phyloP scores from a whole-genome alignment of 1,139 yeast species.

The Candida pseudoviswanathii region DNA sequence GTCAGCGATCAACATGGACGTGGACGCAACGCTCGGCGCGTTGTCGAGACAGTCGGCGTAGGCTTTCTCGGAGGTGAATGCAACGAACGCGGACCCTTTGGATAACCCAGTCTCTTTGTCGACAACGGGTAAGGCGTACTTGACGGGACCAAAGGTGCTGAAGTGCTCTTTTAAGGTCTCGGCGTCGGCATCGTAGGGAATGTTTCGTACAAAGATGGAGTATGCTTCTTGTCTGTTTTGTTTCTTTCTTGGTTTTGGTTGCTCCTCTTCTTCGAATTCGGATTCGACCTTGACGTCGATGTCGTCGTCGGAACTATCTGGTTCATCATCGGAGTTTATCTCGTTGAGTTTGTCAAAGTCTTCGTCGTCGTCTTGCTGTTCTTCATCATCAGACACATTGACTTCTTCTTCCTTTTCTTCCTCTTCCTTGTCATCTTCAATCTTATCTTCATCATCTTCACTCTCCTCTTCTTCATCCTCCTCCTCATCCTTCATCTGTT shows the following conservation, averaged over 20 bases:
- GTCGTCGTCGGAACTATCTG: slow-evolving; percentile 25
- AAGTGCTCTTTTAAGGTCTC: slow-evolving; percentile 81
- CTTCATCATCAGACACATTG: slow-evolving; percentile 28
- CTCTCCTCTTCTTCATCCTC: slow-evolving; percentile 41
- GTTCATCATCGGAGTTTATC: slow-evolving; percentile 34
- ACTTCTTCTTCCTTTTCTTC: slow-evolving; percentile 26
- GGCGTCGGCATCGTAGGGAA: slow-evolving; percentile 91
- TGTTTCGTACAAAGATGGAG: slow-evolving; percentile 82
- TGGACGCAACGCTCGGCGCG: slow-evolving; percentile 78
- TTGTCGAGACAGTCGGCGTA: slow-evolving; percentile 68
- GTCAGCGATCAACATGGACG: slow-evolving; percentile 86
- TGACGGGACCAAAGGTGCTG: slow-evolving; percentile 74
- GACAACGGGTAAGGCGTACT: slow-evolving; percentile 90
- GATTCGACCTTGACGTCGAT: slow-evolving; percentile 22
- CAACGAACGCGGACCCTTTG: slow-evolving; percentile 94
- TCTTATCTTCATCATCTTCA: slow-evolving; percentile 25
- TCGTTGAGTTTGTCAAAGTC: slow-evolving; percentile 33
- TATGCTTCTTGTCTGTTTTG: slow-evolving; percentile 67
- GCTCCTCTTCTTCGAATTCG: slow-evolving; percentile 27
- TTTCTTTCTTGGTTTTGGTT: slow-evolving; percentile 36
- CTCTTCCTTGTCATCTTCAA: slow-evolving; percentile 22
- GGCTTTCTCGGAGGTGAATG: slow-evolving; percentile 65
- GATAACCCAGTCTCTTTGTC: slow-evolving; percentile 87
- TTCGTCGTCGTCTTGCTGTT: slow-evolving; percentile 39
- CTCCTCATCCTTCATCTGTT: slow-evolving; percentile 40